A percentile compares a stretch with the other conserved stretches of the same genome.
These are phyloP conservation scores for Ustilago bromivora DNA, from an alignment of 1,284 basidiomycete genomes.

Conservation along the genomic window DNA sequence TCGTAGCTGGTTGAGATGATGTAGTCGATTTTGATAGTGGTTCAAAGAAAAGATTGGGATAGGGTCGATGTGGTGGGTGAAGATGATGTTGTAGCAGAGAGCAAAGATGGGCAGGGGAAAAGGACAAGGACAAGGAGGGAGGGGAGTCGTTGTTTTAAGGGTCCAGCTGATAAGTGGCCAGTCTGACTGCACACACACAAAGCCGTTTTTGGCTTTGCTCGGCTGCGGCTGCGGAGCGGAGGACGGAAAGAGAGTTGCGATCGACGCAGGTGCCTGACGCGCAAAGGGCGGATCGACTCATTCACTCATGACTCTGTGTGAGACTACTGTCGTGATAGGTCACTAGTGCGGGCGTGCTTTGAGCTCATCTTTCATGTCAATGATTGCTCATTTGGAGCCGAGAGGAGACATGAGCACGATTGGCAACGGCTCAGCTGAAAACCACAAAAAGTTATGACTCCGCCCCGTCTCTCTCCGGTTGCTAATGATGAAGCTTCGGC, in stretches of 20 bases:
- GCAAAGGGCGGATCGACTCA: conserved; percentile 7
- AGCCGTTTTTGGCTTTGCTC: not conserved
- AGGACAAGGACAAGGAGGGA: not conserved
- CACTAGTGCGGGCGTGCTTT: conserved; percentile 1
- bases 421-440: not conserved
- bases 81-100: not conserved
- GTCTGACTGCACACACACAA: not conserved
- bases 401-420: conserved; percentile 2
- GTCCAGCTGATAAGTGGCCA: conserved; percentile 13
- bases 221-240: not conserved
- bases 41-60: too few relatives aligned
- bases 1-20: conserved; percentile 6
- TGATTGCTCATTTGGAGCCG: not conserved
- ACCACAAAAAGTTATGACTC: conserved; percentile 7
- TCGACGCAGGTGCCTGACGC: not conserved
- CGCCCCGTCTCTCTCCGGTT: not conserved
- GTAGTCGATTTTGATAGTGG: too few relatives aligned
- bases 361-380: not conserved
- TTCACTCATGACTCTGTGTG: not conserved
- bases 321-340: conserved; percentile 7
- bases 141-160: conserved; percentile 3
- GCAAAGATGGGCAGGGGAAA: not conserved
- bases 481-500: conserved; percentile 12
- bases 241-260: conserved; percentile 3
- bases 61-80: not conserved